These are phyloP conservation scores for Mrakiaceae sp. DNA, from an alignment of 1,284 basidiomycete genomes.

Conservation along the genomic window DNA sequence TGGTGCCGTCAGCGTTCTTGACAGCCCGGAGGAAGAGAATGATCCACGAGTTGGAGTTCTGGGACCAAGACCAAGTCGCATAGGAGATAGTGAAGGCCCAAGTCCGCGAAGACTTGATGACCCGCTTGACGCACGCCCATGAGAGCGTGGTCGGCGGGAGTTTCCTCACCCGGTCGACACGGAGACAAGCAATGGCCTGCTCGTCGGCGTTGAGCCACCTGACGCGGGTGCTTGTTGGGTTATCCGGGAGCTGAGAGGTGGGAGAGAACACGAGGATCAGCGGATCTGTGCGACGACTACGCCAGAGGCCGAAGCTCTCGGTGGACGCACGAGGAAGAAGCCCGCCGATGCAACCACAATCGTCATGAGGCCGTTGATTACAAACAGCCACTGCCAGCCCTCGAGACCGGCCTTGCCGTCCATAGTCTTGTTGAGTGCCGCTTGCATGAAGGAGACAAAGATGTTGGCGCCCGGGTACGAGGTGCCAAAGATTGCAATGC, in stretches of 20 bases:
- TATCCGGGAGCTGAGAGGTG: constrained; percentile 21
- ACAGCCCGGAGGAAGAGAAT: constrained; percentile 23
- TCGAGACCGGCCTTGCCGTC: constrained; percentile 18
- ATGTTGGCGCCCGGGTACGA: constrained; percentile 25
- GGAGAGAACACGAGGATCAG: neutral
- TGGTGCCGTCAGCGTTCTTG: constrained; percentile 19
- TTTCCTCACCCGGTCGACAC: constrained; percentile 21
- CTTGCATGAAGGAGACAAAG: constrained; percentile 24
- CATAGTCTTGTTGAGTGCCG: constrained; percentile 19
- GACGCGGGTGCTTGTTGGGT: constrained; percentile 19
- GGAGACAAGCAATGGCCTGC: constrained; percentile 19
- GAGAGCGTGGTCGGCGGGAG: constrained; percentile 18
- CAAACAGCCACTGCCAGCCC: constrained; percentile 23
- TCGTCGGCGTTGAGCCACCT: constrained; percentile 22
- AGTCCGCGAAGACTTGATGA: constrained; percentile 20
- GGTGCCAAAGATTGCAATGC: constrained; percentile 25
- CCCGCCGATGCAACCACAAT: constrained; percentile 23
- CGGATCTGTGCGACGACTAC: neutral
- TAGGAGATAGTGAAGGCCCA: constrained; percentile 22
- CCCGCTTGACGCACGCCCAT: constrained; percentile 2
- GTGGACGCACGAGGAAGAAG: constrained; percentile 20
- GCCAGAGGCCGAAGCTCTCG: neutral
- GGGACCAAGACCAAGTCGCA: constrained; percentile 16
- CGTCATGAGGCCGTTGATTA: constrained; percentile 26
- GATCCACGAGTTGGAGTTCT: constrained; percentile 25